Conservation (phyloP, 305 asterid genomes). For the Fraxinus sp. region DNA sequence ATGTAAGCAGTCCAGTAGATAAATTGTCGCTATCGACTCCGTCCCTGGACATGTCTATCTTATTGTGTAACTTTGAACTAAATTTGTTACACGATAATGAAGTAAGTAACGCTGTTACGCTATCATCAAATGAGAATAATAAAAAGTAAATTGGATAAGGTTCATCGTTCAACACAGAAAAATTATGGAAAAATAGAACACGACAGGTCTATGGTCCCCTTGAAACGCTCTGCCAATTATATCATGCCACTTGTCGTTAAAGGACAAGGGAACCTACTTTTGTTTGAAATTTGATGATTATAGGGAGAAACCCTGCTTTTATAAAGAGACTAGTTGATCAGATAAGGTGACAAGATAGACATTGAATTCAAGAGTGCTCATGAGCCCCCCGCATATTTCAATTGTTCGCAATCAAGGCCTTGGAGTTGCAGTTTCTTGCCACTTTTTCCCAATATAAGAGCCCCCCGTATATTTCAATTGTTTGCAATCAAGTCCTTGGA, state of each 20-base stretch:
- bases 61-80: background rate
- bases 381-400: background rate
- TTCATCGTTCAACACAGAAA: background rate
- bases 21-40: too few species aligned
- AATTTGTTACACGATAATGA: background rate
- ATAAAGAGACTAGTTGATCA: background rate
- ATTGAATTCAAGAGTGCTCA: slow-evolving; percentile 12
- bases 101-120: background rate
- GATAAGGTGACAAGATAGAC: slow-evolving; percentile 28
- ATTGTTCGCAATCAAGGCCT: background rate
- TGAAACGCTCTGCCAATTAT: background rate
- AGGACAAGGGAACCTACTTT: slow-evolving; percentile 11
- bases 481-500: background rate
- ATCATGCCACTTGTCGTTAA: background rate
- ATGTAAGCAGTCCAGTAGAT: too few species aligned
- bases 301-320: background rate
- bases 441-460: too few species aligned
- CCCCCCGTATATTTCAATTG: background rate
- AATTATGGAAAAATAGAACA: background rate
- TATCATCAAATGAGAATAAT: background rate
- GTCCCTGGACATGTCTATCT: background rate
- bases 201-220: background rate
- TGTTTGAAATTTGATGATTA: slow-evolving; percentile 31
- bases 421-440: background rate
- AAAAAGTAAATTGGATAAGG: background rate